Conservation (phyloP, 306 rosid species). For the Rosa multiflora region DNA sequence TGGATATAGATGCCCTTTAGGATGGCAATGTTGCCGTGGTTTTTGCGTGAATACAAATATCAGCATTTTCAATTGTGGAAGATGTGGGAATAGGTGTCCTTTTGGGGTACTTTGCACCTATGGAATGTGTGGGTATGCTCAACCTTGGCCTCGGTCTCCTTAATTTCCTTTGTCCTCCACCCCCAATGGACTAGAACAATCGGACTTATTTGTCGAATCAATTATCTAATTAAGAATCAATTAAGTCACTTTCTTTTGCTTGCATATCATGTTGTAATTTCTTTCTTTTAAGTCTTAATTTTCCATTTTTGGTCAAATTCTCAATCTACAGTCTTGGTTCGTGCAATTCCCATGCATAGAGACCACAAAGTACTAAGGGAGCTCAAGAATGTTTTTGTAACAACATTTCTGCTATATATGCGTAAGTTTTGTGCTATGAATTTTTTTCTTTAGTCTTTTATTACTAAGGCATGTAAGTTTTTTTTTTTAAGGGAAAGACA, state of each 20-base stretch:
- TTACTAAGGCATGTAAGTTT: neutral
- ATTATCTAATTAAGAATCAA: neutral
- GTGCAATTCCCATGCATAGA: neutral
- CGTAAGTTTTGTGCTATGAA: neutral
- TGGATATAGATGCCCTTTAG: slow-evolving; percentile 40
- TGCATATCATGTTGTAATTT: neutral
- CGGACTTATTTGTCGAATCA: neutral
- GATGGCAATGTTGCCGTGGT: slow-evolving; percentile 59
- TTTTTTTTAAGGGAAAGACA: too few relatives aligned
- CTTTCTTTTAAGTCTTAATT: neutral
- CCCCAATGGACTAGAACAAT: neutral
- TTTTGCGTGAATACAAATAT: slow-evolving; percentile 42
- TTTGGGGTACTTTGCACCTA: slow-evolving; percentile 35
- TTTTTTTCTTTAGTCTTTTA: too few relatives aligned
- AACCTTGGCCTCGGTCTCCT: neutral
- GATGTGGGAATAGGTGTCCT: slow-evolving; percentile 60
- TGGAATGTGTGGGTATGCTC: slow-evolving; percentile 70
- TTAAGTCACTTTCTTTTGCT: neutral
- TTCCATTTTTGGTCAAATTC: neutral
- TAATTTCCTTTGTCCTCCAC: neutral
- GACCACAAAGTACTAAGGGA: neutral
- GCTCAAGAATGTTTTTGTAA: neutral
- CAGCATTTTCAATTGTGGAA: slow-evolving; percentile 57
- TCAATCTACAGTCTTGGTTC: neutral
- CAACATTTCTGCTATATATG: neutral